Percentiles rank a stretch among this genome's conserved stretches.
These are phyloP conservation scores for Primulina huaijiensis DNA, from an alignment of 257 asterid genomes.

Conservation along the genomic window DNA sequence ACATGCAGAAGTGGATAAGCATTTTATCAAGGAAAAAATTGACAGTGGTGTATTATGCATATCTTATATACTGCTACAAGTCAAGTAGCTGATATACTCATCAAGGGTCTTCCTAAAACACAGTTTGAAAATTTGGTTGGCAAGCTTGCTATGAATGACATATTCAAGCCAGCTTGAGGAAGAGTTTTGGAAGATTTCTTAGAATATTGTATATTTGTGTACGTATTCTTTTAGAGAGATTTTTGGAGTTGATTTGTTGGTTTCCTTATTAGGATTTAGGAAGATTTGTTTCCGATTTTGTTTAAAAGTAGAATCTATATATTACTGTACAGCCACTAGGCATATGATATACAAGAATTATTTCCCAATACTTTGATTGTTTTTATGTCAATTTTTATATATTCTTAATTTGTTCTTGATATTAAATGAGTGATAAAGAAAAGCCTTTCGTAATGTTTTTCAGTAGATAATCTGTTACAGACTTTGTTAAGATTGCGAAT, in stretches of 20 bases:
- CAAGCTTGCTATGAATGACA: not conserved
- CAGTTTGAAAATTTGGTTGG: not conserved
- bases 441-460: not conserved
- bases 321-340: no score
- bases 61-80: not conserved
- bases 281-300: no score
- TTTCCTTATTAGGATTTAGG: no score
- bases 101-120: not conserved
- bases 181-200: not conserved
- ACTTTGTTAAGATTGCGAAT: no score
- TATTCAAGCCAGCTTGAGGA: not conserved
- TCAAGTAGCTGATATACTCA: not conserved
- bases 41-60: not conserved
- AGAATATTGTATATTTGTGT: no score
- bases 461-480: not conserved
- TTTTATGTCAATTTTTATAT: no score
- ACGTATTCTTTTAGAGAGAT: no score
- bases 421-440: not conserved
- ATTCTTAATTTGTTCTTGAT: no score
- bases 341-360: no score
- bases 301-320: no score
- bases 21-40: not conserved
- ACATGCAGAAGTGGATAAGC: not conserved
- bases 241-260: no score
- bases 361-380: not conserved